A percentile compares a stretch with the other conserved stretches of the same genome.
Conservation (phyloP, 768 basidiomycete species). For the Calocybe gangraenosa region DNA sequence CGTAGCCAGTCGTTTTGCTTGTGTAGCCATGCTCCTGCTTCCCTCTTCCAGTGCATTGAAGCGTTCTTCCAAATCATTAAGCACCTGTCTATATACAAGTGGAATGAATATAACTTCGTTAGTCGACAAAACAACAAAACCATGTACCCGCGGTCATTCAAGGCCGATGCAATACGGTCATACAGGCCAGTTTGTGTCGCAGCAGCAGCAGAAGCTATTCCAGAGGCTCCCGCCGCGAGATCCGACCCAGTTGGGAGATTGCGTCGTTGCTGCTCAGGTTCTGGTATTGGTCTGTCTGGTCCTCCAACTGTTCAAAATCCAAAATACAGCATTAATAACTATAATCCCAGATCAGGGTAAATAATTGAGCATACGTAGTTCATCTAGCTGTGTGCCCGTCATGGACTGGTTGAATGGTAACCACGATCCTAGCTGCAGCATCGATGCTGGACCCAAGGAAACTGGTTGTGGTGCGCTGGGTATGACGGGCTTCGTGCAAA, state of each 20-base stretch:
- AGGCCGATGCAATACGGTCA: slow-evolving; percentile 43
- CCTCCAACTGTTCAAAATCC: slow-evolving; percentile 65
- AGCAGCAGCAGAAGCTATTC: slow-evolving; percentile 18
- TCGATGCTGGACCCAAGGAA: slow-evolving; percentile 51
- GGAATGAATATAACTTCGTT: not conserved
- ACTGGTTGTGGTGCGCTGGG: slow-evolving; percentile 63
- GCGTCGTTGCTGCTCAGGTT: slow-evolving; percentile 18
- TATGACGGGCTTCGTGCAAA: slow-evolving; percentile 32
- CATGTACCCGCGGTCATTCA: slow-evolving; percentile 63
- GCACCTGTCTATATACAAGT: slow-evolving; percentile 44
- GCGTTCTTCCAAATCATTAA: slow-evolving; percentile 56
- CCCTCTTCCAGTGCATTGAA: slow-evolving; percentile 64
- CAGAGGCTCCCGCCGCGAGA: slow-evolving; percentile 11
- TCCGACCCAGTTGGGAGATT: slow-evolving; percentile 5
- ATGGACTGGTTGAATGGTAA: slow-evolving; percentile 46
- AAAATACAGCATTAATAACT: not conserved
- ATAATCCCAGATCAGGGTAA: no score
- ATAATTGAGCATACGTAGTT: slow-evolving; percentile 51
- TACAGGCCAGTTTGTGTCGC: slow-evolving; percentile 38
- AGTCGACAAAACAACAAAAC: not conserved
- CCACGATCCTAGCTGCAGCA: slow-evolving; percentile 46
- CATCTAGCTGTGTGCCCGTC: slow-evolving; percentile 59
- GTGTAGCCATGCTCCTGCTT: slow-evolving; percentile 59
- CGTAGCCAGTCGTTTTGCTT: slow-evolving; percentile 64
- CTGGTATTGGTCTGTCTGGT: slow-evolving; percentile 53